Evolutionary conservation across 2,329 filamentous ascomycete species (phyloP).

Genomic region (Ceratocystis alfenasii): DNA sequence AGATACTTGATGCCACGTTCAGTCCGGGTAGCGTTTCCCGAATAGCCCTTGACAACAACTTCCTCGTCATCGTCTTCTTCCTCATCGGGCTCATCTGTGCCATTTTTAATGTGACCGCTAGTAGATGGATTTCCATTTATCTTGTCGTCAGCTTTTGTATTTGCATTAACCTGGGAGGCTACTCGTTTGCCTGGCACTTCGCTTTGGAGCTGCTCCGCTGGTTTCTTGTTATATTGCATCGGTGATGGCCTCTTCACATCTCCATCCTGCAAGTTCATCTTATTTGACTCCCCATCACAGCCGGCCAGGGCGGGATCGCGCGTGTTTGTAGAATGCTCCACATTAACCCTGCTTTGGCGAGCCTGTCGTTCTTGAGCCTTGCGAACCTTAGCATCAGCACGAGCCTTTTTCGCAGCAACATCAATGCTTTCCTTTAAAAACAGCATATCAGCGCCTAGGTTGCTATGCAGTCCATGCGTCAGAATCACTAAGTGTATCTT

Average conservation of each 20-base stretch:
- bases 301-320: background rate
- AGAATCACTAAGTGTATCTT: constrained; percentile 83
- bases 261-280: background rate
- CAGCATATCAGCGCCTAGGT: constrained; percentile 90
- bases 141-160: constrained; percentile 24
- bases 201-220: background rate
- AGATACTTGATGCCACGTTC: constrained; percentile 95
- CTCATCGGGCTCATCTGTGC: constrained; percentile 23
- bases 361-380: constrained; percentile 39
- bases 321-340: background rate
- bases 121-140: background rate
- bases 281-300: background rate
- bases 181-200: background rate
- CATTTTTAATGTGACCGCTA: background rate
- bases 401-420: constrained; percentile 61
- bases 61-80: constrained; percentile 56
- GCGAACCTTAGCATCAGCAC: constrained; percentile 53
- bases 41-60: constrained; percentile 79
- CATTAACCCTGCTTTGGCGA: background rate
- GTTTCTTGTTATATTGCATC: background rate
- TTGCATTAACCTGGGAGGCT: constrained; percentile 18
- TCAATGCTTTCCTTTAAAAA: constrained; percentile 97
- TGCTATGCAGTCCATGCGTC: constrained; percentile 91
- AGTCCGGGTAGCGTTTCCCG: constrained; percentile 79
- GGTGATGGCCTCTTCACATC: too few relatives aligned